Conservation (phyloP, 345 rosid species). For the Hypericum perforatum region DNA sequence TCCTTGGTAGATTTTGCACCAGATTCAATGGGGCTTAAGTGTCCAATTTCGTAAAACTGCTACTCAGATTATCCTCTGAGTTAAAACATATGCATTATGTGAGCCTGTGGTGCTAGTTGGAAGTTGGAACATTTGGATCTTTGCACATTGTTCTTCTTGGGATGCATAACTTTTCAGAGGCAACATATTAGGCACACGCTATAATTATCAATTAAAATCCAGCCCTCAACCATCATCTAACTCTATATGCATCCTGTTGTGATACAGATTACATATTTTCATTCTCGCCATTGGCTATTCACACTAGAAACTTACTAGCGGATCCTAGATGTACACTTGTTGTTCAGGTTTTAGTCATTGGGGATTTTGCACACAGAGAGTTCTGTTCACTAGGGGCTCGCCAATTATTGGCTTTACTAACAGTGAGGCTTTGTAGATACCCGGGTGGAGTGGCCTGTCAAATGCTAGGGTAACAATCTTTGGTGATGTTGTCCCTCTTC, state of each 20-base stretch:
- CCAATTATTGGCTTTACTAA: slow-evolving; percentile 21
- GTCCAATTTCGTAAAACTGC: neutral
- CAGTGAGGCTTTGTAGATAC: slow-evolving; percentile 43
- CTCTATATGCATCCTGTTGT: slow-evolving; percentile 1
- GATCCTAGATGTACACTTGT: slow-evolving; percentile 96
- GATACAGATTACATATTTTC: slow-evolving; percentile 76
- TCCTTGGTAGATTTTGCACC: no score
- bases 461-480: no score
- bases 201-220: no score
- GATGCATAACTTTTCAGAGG: neutral
- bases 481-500: slow-evolving; percentile 88
- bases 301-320: no score
- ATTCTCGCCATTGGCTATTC: no score
- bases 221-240: no score
- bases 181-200: no score
- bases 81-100: no score
- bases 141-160: neutral
- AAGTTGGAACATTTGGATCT: no score
- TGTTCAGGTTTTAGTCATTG: slow-evolving; percentile 69
- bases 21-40: no score
- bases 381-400: slow-evolving; percentile 6
- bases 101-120: no score
- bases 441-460: no score
- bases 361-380: neutral
- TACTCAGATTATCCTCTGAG: neutral